These are phyloP conservation scores for Lipomyces orientalis DNA, from an alignment of 805 yeast species.

Conservation along the genomic window DNA sequence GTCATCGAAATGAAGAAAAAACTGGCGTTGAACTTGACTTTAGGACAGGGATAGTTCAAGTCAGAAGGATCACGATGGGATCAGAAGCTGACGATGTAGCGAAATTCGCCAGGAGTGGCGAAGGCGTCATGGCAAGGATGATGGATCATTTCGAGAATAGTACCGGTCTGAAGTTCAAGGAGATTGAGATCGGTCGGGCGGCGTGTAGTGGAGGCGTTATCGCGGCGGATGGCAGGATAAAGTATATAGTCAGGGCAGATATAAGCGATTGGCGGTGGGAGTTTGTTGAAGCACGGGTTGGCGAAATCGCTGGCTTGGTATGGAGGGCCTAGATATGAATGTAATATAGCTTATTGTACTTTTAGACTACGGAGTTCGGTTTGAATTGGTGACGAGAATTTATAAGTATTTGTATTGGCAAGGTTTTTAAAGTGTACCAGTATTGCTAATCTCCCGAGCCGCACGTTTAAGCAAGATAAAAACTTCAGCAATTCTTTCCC, in stretches of 20 bases:
- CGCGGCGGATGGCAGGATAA: constrained; percentile 23
- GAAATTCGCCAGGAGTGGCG: constrained; percentile 8
- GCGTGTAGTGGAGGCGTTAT: constrained; percentile 23
- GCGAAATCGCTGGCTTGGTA: constrained; percentile 9
- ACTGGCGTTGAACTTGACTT: constrained; percentile 22
- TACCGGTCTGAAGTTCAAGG: constrained; percentile 17
- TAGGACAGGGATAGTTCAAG: constrained; percentile 7
- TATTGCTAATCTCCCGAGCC: not conserved
- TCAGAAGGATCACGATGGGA: constrained; percentile 16
- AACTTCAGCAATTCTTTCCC: not conserved
- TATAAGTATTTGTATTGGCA: not conserved
- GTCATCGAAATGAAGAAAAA: not conserved
- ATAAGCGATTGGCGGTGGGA: constrained; percentile 5
- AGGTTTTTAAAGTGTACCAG: not conserved
- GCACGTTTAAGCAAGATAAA: not conserved
- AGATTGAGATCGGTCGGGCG: constrained; percentile 9
- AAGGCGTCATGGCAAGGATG: not conserved
- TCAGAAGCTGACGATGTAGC: constrained; percentile 17
- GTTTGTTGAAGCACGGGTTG: constrained; percentile 12
- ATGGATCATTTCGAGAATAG: constrained; percentile 10
- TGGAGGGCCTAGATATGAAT: not conserved
- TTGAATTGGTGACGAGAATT: not conserved
- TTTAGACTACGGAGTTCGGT: not conserved
- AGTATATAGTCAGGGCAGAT: constrained; percentile 7
- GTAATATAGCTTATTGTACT: not conserved